Conservation (phyloP, 1,284 basidiomycete species). For the Naganishia albida region DNA sequence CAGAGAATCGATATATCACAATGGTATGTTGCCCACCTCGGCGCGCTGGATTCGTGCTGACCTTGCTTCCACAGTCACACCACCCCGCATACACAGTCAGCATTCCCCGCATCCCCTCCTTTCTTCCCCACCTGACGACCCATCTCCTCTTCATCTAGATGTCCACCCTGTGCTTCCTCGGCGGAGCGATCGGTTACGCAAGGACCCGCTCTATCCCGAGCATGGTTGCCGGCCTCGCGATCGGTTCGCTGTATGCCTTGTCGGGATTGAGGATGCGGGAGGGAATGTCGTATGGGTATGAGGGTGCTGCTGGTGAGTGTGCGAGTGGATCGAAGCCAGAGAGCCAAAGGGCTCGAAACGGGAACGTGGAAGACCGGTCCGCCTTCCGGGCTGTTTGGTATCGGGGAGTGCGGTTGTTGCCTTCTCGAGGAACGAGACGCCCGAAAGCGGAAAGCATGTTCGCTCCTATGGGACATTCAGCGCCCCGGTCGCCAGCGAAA, state of each 20-base stretch:
- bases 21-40: constrained; percentile 9
- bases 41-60: neutral
- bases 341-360: too few relatives aligned
- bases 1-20: neutral
- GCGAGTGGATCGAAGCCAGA: too few relatives aligned
- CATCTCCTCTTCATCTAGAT: constrained; percentile 16
- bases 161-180: constrained; percentile 36
- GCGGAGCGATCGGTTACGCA: constrained; percentile 37
- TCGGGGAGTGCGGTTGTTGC: too few relatives aligned
- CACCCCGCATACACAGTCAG: constrained; percentile 35
- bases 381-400: too few relatives aligned
- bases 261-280: constrained; percentile 36
- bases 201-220: constrained; percentile 35
- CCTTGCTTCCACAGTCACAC: constrained; percentile 24
- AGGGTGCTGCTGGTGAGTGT: constrained; percentile 37
- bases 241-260: constrained; percentile 36
- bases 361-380: too few relatives aligned
- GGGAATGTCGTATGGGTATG: constrained; percentile 38
- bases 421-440: too few relatives aligned
- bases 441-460: too few relatives aligned
- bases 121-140: neutral
- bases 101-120: neutral
- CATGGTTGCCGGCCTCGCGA: constrained; percentile 36
- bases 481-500: too few relatives aligned
- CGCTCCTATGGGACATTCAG: too few relatives aligned